Base-by-base conservation (phyloP, 148 eudicot species). In the Fagopyrum tataricum region DNA sequence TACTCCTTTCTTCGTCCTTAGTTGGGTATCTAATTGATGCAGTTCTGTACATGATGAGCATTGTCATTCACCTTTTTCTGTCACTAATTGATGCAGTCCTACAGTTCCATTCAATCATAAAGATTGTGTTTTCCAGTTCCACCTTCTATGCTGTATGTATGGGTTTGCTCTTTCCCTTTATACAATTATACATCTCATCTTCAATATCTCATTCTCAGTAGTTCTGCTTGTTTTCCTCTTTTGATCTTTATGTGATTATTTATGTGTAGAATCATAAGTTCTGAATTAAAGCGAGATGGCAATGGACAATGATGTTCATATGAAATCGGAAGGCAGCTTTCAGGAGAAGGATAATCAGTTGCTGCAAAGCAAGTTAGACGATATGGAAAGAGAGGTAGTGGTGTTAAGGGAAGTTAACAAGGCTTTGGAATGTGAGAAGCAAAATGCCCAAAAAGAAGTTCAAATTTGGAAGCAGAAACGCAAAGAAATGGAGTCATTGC, bases 351-450 rank as follows among this genome's bases (percentile, higher is more conserved):
- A 52, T 52, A 52, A 52, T 52, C 56, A 42, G 23, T 46, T 47
- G 37, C 73, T 71, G 15, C 21, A 11, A 48, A 46, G 13, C 44
- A 81, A 78, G 72, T 72, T 82, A 74, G 76, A 73, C 73, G 83
- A 55, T 53, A 70, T 87, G 70, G 87, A 84, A 51, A 75, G 75
- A 11, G 88, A 84, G 43, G 11, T 81, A 40, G 52, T 72, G 80
- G 79, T 67, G 67, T 87, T 87, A 59, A 82, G 15, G 77, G 59
- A 21, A 76, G 49, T 17, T 79, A 87, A 84, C 76, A 80, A 73
- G 31, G 89, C 81, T 74, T 81, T 84, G 86, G 81, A 82, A 52
- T 86, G 81, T 77, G 90, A 87, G 79, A 91, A 85, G 80, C 76
- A 43, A 18, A 43, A 46, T 43, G 87, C 84, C 44, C 76, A 87